A percentile compares a stretch with the other conserved stretches of the same genome.
These are phyloP conservation scores for Cyclotella choctawhatcheeana DNA, from an alignment of 108 stramenopile species.

Conservation along the genomic window DNA sequence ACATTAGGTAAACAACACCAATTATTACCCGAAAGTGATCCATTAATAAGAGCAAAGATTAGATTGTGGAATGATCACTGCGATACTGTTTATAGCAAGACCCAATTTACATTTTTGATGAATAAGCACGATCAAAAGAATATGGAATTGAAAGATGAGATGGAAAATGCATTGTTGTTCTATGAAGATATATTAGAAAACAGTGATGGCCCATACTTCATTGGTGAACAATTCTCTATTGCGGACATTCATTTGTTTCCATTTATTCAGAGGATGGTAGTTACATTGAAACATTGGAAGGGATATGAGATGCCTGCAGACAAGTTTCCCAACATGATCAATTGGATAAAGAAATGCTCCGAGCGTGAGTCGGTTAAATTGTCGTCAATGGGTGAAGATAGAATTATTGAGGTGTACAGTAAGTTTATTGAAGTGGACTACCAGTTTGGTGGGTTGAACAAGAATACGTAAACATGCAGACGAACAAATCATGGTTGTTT, in stretches of 20 bases:
- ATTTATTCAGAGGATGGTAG: conserved; percentile 44
- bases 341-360: conserved; percentile 42
- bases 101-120: conserved; percentile 56
- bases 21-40: conserved; percentile 30
- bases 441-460: conserved; percentile 51
- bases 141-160: conserved; percentile 13
- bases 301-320: conserved; percentile 43
- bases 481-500: too few species aligned
- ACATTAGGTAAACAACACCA: conserved; percentile 24
- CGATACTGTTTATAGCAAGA: conserved; percentile 42
- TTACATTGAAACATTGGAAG: conserved; percentile 54
- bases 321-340: conserved; percentile 42
- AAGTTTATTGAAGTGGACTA: conserved; percentile 46
- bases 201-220: conserved; percentile 42
- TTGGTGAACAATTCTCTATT: conserved; percentile 45
- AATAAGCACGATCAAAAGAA: conserved; percentile 48
- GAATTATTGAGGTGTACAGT: conserved; percentile 47
- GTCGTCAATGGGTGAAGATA: conserved; percentile 44
- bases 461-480: too few species aligned
- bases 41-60: conserved; percentile 42
- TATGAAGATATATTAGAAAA: conserved; percentile 36
- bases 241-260: conserved; percentile 59
- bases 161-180: conserved; percentile 40
- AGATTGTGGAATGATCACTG: conserved; percentile 56
- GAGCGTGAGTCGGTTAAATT: conserved; percentile 48